Conservation (phyloP, 2,329 filamentous ascomycete species). For the Paecilomyces sp. region DNA sequence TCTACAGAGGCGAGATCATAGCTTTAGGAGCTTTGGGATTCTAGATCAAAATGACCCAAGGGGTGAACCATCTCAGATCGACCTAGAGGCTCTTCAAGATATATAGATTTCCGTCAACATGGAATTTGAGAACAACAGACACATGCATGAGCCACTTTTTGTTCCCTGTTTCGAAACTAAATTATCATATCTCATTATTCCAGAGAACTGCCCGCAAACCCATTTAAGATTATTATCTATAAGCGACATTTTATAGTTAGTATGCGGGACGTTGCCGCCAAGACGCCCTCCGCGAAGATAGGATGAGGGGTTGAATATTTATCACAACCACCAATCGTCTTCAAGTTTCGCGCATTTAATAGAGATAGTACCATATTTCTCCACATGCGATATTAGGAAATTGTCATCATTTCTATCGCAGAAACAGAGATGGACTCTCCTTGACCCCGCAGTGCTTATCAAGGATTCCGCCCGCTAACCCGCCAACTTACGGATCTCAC, state of each 20-base stretch:
- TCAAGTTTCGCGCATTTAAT: not conserved
- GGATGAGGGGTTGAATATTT: not conserved
- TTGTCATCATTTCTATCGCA: not conserved
- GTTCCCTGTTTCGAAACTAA: no score
- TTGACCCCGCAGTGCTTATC: not conserved
- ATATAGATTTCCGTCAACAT: no score
- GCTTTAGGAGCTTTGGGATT: not conserved
- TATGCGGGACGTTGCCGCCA: not conserved
- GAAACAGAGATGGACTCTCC: not conserved
- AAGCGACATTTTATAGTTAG: not conserved
- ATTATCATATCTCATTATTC: no score
- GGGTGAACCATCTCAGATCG: no score
- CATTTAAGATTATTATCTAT: not conserved
- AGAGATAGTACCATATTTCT: not conserved
- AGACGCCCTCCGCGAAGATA: not conserved
- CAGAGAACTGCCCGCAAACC: not conserved
- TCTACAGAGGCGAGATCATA: no score
- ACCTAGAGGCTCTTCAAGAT: no score
- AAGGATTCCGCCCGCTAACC: not conserved
- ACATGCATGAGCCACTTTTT: no score
- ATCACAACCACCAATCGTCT: not conserved
- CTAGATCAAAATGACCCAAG: not conserved
- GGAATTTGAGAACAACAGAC: no score
- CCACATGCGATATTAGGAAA: not conserved
- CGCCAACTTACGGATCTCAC: not conserved